Evolutionary conservation across 225 moss, liverwort and hornwort species (phyloP).

Genomic region (Physcomitrellopsis africana): DNA sequence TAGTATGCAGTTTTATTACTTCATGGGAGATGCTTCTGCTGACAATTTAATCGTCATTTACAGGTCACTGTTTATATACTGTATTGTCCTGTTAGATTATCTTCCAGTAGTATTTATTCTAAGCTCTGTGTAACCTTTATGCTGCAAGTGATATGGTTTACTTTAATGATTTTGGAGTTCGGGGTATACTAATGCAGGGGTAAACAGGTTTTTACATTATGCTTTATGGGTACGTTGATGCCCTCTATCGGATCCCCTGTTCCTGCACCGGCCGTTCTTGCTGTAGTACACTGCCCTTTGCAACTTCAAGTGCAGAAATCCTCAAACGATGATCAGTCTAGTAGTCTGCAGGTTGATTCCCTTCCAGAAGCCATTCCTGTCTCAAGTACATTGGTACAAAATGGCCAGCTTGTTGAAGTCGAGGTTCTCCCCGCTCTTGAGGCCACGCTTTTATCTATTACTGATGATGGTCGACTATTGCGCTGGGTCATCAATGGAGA

Average conservation of each 20-base stretch:
- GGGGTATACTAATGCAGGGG: slow-evolving; percentile 62
- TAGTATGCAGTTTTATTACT: not conserved
- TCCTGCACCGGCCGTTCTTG: slow-evolving; percentile 83
- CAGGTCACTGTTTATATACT: not conserved
- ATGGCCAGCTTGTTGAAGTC: slow-evolving; percentile 39
- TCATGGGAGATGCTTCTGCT: not conserved
- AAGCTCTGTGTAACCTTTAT: slow-evolving; percentile 13
- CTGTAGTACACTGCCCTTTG: slow-evolving; percentile 86
- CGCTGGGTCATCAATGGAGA: slow-evolving; percentile 86
- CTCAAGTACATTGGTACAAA: slow-evolving; percentile 37
- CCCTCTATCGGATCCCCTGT: slow-evolving; percentile 86
- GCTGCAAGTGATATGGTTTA: not conserved
- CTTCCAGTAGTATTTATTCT: slow-evolving; percentile 13
- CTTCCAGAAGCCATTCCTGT: slow-evolving; percentile 57
- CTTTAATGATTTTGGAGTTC: slow-evolving; percentile 1
- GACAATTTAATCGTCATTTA: slow-evolving; percentile 24
- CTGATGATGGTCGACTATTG: slow-evolving; percentile 94
- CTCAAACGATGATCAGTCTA: slow-evolving; percentile 41
- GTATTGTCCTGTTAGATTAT: not conserved
- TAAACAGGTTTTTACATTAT: slow-evolving; percentile 81
- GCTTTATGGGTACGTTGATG: slow-evolving; percentile 77
- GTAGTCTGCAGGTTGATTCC: slow-evolving; percentile 62
- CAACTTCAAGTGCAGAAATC: slow-evolving; percentile 79
- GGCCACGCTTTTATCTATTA: slow-evolving; percentile 78
- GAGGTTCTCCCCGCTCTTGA: slow-evolving; percentile 38